phyloP scores from a whole-genome alignment of 768 basidiomycete genomes.

The Boletus rubescentipes region DNA sequence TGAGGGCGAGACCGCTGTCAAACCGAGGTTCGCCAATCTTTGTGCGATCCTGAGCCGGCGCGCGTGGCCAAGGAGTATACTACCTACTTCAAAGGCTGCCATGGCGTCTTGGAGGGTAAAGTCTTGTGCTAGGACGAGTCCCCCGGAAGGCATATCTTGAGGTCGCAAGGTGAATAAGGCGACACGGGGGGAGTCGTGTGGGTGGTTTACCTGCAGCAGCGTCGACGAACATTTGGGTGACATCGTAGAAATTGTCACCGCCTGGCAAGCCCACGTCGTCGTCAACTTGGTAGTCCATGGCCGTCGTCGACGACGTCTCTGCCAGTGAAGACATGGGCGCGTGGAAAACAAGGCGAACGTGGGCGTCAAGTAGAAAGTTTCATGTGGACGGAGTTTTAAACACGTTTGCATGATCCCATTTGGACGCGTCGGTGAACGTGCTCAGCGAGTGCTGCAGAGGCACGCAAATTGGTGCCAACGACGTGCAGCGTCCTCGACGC shows the following conservation, averaged over 20 bases:
- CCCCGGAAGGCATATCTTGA: constrained; percentile 61
- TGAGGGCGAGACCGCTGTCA: constrained; percentile 69
- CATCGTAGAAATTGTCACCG: constrained; percentile 60
- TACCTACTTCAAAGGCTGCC: constrained; percentile 82
- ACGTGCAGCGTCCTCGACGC: constrained; percentile 9
- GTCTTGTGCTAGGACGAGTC: constrained; percentile 63
- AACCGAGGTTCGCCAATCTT: constrained; percentile 90
- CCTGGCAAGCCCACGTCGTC: constrained; percentile 46
- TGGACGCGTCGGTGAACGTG: constrained; percentile 5
- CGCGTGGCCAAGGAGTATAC: constrained; percentile 1
- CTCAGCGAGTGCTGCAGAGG: constrained; percentile 3
- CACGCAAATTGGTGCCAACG: background rate
- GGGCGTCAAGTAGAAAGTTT: constrained; percentile 3
- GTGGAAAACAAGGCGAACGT: background rate
- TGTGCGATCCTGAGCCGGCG: constrained; percentile 30
- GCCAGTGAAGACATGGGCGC: constrained; percentile 4
- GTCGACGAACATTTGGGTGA: constrained; percentile 56
- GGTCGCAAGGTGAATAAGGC: constrained; percentile 19
- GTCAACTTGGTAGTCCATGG: constrained; percentile 21
- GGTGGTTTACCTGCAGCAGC: constrained; percentile 56
- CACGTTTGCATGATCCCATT: constrained; percentile 13
- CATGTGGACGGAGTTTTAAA: constrained; percentile 32
- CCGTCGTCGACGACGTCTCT: constrained; percentile 5
- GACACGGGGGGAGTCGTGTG: background rate
- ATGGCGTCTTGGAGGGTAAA: constrained; percentile 87